Base-by-base conservation (phyloP, 306 rosid species). In the Clitoria ternatea region DNA sequence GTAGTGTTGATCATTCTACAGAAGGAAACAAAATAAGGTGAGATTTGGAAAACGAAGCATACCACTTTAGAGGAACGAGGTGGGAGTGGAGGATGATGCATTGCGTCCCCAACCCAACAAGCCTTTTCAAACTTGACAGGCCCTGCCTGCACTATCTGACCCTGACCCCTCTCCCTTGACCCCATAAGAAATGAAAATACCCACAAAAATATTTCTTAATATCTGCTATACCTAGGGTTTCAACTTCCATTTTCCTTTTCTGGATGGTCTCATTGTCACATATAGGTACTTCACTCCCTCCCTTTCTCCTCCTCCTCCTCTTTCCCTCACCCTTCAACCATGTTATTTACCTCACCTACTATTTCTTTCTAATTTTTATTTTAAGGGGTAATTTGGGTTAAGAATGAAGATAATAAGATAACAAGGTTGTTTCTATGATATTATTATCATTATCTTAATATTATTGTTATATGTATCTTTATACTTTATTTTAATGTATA, bases 101-200 rank as follows among this genome's bases (percentile, higher is more conserved):
- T 63, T 82, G 87, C 84, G 83, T 87, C 82, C 79, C 75, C 64
- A 36, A 61, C 79, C 75, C 64, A 36, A 61, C 80, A 77, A 82
- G 78, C 76, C 54, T 55, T 76, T 81, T 75, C 42, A 37, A 53
- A 72, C 60, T 76, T 81, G 91, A 81, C 88, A 81, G 60, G 55
- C 33, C 59, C 72, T 17, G 45, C 65, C 55, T 50, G 44, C 75
- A 71, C 59, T 9, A 45, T 17, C 7, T 73, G 39, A 75, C 60
- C 27, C 7, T 73, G 39, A 75, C 80, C 55, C 44, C 47, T 32
- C 22, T 20, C n/a, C 29, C 59, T 9, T 48, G 2, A 22, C 29
- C 40, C 61, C n/a, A n/a, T n/a, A n/a, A n/a, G n/a, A n/a, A n/a
- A n/a, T n/a, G n/a, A n/a, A n/a, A n/a, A n/a, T n/a, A n/a, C n/a